These are phyloP conservation scores for Sphaerostilbella broomeana DNA, from an alignment of 2,329 filamentous ascomycete species.

Conservation along the genomic window DNA sequence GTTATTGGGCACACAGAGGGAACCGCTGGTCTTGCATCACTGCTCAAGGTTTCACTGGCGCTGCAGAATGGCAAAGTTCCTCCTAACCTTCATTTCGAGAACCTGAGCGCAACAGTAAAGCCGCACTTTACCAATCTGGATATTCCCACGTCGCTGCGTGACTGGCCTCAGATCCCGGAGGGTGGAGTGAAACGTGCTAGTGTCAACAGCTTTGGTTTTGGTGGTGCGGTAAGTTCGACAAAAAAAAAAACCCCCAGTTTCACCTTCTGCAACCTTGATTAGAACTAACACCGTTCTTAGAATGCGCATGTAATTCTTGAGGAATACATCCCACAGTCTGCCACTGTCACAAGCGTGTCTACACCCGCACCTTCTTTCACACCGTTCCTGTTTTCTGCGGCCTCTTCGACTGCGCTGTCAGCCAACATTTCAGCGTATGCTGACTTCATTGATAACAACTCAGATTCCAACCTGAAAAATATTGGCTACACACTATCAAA, in stretches of 20 bases:
- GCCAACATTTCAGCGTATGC: background rate
- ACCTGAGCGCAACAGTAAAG: background rate
- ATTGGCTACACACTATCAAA: background rate
- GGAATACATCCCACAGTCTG: constrained; percentile 1
- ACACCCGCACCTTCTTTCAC: background rate
- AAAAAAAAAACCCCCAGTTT: too few species aligned
- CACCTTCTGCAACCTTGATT: background rate
- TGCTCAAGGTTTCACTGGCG: constrained; percentile 12
- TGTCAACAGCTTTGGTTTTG: constrained; percentile 35
- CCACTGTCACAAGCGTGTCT: background rate
- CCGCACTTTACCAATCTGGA: constrained; percentile 15
- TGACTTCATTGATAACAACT: background rate
- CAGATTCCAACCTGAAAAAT: background rate
- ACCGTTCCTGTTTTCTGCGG: constrained; percentile 11
- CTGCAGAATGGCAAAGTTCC: constrained; percentile 14
- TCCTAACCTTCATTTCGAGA: constrained; percentile 21
- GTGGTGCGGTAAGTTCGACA: constrained; percentile 29
- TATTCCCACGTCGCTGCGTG: constrained; percentile 16
- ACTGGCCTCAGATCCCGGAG: constrained; percentile 17
- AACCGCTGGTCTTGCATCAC: constrained; percentile 18
- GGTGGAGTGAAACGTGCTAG: constrained; percentile 16
- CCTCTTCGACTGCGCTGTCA: background rate
- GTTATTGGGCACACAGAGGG: constrained; percentile 23
- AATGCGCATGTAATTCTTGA: constrained; percentile 39
- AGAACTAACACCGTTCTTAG: background rate